These are phyloP conservation scores for Spatholobus suberectus DNA, from an alignment of 306 rosid genomes.

Conservation along the genomic window DNA sequence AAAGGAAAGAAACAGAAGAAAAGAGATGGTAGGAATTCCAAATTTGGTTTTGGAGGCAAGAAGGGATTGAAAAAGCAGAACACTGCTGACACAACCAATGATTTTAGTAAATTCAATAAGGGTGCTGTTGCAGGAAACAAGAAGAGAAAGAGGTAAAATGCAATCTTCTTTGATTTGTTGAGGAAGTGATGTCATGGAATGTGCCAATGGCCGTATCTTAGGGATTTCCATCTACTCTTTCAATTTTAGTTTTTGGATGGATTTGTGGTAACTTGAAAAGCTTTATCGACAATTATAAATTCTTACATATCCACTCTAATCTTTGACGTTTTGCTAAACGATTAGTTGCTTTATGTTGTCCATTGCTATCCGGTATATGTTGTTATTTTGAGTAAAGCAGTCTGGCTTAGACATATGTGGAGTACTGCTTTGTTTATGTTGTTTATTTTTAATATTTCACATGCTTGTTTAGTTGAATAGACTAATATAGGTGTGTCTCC, in stretches of 20 bases:
- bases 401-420: background rate
- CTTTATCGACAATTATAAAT: conserved; percentile 10
- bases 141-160: conserved; percentile 67
- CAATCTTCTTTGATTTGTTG: background rate
- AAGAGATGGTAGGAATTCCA: conserved; percentile 67
- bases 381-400: conserved; percentile 1
- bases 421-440: background rate
- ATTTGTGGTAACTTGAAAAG: conserved; percentile 15
- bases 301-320: background rate
- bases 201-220: background rate
- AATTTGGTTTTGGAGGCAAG: conserved; percentile 86
- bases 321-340: conserved; percentile 23
- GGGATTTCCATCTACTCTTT: conserved; percentile 12
- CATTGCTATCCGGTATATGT: background rate
- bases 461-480: background rate
- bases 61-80: conserved; percentile 77
- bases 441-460: background rate
- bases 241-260: background rate
- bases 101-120: conserved; percentile 55
- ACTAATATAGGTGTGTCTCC: background rate
- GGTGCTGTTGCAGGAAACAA: conserved; percentile 46
- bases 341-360: conserved; percentile 10
- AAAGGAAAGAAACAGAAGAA: conserved; percentile 59
- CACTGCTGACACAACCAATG: conserved; percentile 66
- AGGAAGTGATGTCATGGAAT: background rate